Percentiles rank a stretch among this genome's conserved stretches.
Evolutionary conservation across 2,329 filamentous ascomycete species (phyloP).

Genomic region (Nigrograna mackinnonii): DNA sequence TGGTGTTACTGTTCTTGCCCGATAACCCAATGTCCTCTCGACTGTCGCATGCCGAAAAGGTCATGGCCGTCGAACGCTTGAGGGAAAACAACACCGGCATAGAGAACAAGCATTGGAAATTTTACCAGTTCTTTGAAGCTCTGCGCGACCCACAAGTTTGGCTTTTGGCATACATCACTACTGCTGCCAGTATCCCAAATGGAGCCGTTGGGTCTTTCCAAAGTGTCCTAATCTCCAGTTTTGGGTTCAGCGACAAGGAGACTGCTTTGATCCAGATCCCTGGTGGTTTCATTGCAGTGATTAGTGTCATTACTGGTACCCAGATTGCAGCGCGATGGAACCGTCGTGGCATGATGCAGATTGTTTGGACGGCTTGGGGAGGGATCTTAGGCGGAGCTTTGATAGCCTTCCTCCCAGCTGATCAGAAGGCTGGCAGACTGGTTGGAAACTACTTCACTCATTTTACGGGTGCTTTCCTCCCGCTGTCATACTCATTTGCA

Average conservation of each 20-base stretch:
- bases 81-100: constrained; percentile 52
- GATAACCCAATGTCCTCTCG: constrained; percentile 43
- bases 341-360: constrained; percentile 13
- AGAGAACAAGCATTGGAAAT: constrained; percentile 50
- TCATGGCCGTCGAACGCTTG: constrained; percentile 37
- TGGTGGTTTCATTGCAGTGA: constrained; percentile 14
- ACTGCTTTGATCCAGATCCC: constrained; percentile 49
- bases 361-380: constrained; percentile 12
- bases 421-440: constrained; percentile 13
- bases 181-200: constrained; percentile 29
- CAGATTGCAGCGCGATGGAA: constrained; percentile 15
- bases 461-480: constrained; percentile 16
- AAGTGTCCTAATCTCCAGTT: constrained; percentile 23
- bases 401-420: constrained; percentile 16
- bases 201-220: constrained; percentile 37
- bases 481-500: constrained; percentile 19
- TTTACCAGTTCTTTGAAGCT: constrained; percentile 47
- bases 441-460: constrained; percentile 23
- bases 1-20: constrained; percentile 40
- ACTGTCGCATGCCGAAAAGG: constrained; percentile 37
- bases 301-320: constrained; percentile 12
- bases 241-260: constrained; percentile 55
- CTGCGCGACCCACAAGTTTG: constrained; percentile 46
- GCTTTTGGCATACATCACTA: constrained; percentile 29
- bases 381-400: constrained; percentile 13